Base-by-base conservation (phyloP, 768 basidiomycete genomes). In the Kwoniella mangroviensis region DNA sequence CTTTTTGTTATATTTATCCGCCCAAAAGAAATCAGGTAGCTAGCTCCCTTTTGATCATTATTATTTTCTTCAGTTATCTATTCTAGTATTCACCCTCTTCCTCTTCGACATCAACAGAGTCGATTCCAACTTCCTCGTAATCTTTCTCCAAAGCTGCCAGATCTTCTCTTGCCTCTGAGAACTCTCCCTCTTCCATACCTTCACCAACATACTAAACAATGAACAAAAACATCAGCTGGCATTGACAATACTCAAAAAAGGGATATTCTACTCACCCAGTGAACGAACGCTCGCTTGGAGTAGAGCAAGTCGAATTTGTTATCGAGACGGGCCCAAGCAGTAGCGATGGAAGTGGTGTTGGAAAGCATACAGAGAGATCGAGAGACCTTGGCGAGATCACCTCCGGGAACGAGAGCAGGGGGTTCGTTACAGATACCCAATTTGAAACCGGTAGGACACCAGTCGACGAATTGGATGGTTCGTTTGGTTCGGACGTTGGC, bases 181-280 rank as follows among this genome's bases (percentile, higher is more conserved):
- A 98, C 85, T 98, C 96, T 84, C 96, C 96, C 87, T 98, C 96
- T 83, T 98, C 96, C 96, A 98, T 98, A 87, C 96, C 96, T 85
- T 98, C 95, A 82, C 95, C 95, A 72, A 97, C 95, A 80, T 95
- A 96, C 94, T 93, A 92, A 5, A 49, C 4, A 12, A 41, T n/a
- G 21, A 28, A 45, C n/a, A n/a, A 83, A 21, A 21, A 19, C 1
- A 59, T 75, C 58, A 77, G 74, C 71, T 42, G 34, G 9, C 4
- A 34, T 4, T 34, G 34, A 34, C 26, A 28, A 3, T 10, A 12
- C 42, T 10, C 17, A 92, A 91, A 26, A 92, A 90, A 3, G 28
- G 3, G 40, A 49, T 4, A 54, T 11, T 41, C 4, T 22, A 78
- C 81, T 71, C 67, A 80, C 82, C 83, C 83, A 84, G 78, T 84